Percentiles rank a stretch among this genome's conserved stretches.
Evolutionary conservation across 2,329 filamentous ascomycete species (phyloP).

Genomic region (Ophiostoma pallidulum): DNA sequence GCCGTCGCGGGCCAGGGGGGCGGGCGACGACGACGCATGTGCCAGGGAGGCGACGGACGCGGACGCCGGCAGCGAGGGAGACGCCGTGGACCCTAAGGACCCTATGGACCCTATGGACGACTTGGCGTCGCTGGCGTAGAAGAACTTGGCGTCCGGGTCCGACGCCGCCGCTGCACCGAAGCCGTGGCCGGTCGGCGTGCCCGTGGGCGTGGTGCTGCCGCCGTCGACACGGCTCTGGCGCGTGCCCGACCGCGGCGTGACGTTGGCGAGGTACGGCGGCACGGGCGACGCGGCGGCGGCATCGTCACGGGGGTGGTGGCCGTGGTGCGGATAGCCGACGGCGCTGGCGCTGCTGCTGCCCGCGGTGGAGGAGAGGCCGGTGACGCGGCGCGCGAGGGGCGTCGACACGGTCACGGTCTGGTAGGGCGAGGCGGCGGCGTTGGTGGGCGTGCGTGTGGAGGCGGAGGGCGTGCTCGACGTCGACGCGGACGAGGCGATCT

Average conservation of each 20-base stretch:
- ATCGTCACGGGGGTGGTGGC: constrained; percentile 33
- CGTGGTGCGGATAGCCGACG: no score
- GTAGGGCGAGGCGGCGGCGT: constrained; percentile 14
- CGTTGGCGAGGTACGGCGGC: constrained; percentile 52
- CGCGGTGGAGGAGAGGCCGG: constrained; percentile 17
- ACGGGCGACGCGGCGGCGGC: constrained; percentile 37
- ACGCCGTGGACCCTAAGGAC: no score
- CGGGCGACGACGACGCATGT: constrained; percentile 26
- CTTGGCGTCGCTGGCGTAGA: constrained; percentile 73
- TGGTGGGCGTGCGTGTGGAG: not conserved
- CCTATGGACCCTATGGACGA: no score
- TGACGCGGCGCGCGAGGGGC: constrained; percentile 31
- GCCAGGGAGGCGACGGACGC: not conserved
- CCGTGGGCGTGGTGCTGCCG: constrained; percentile 54
- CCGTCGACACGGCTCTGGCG: constrained; percentile 65
- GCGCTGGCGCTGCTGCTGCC: not conserved
- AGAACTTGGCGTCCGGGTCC: constrained; percentile 61
- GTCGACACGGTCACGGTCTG: constrained; percentile 29
- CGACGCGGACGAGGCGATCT: constrained; percentile 35
- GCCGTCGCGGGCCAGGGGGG: no score
- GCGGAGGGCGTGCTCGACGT: not conserved
- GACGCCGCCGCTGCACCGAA: constrained; percentile 19
- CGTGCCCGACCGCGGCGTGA: constrained; percentile 70
- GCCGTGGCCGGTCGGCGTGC: constrained; percentile 43
- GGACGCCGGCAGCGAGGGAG: not conserved